Percentiles rank a stretch among this genome's conserved stretches.
Evolutionary conservation across 164 flowering plant genomes (phyloP).

Genomic region (Dillenia turbinata): DNA sequence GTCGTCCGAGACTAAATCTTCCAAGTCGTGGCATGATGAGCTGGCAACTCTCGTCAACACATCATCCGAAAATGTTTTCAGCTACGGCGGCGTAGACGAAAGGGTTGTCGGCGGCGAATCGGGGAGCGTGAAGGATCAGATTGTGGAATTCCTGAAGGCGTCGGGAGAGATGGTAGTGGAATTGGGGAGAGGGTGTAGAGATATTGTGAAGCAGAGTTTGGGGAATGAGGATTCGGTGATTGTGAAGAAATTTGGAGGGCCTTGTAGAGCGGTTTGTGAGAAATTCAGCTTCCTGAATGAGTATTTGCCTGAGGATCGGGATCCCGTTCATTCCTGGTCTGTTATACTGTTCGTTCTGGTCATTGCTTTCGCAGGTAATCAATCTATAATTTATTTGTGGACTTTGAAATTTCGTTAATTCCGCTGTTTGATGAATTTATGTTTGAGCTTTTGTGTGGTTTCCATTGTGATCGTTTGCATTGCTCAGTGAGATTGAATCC

Average conservation of each 20-base stretch:
- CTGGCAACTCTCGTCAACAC: slow-evolving; percentile 57
- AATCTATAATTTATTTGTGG: not conserved
- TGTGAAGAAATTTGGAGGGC: slow-evolving; percentile 46
- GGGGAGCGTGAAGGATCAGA: slow-evolving; percentile 61
- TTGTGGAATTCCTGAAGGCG: slow-evolving; percentile 64
- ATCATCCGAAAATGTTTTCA: slow-evolving; percentile 26
- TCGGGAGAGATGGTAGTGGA: slow-evolving; percentile 72
- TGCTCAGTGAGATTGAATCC: too few species aligned
- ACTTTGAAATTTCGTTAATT: not conserved
- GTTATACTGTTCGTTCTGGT: slow-evolving; percentile 54
- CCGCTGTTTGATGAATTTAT: too few species aligned
- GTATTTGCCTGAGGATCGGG: slow-evolving; percentile 89
- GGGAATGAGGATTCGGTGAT: slow-evolving; percentile 66
- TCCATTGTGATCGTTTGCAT: too few species aligned
- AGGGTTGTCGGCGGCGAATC: not conserved
- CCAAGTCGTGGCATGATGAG: slow-evolving; percentile 61
- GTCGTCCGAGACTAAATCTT: not conserved
- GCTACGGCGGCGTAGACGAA: slow-evolving; percentile 9
- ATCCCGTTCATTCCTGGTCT: slow-evolving; percentile 75
- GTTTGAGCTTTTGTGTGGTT: too few species aligned
- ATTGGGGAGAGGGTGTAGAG: slow-evolving; percentile 70
- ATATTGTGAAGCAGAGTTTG: slow-evolving; percentile 63
- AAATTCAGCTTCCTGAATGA: slow-evolving; percentile 67
- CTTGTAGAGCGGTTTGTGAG: slow-evolving; percentile 37
- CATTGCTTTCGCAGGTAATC: slow-evolving; percentile 58